Base-by-base conservation (phyloP, 306 rosid genomes). In the Begonia peltatifolia region DNA sequence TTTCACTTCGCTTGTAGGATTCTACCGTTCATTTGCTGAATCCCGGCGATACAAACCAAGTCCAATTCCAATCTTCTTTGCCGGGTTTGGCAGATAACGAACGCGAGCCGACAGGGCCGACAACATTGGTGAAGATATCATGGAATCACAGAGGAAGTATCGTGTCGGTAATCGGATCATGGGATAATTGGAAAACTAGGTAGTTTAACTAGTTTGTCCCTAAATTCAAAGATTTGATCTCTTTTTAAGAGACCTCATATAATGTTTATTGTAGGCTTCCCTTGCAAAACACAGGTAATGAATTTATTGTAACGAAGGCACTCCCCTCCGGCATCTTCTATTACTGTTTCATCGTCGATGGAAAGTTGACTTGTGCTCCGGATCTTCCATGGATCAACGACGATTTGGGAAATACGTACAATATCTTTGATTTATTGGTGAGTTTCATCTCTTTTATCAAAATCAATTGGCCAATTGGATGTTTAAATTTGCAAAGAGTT, bases 141-240 rank as follows among this genome's bases (percentile, higher is more conserved):
- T 90, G 97, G 97, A 78, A 60, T 38, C 79, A 76, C 63, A 68
- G 68, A 62, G 95, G 82, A 49, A 65, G 50, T 9, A 67, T 55
- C 65, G 87, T 85, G 55, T 66, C 77, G 55, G 36, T 90, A 50
- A 66, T 66, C 43, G 97, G 97, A 38, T 83, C 97, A 52, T 90
- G 97, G 97, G 81, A 83, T 74, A 74, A 76, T 66, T 85, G 97
- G 97, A 67, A 71, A 49, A 73, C 73, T 56, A 73, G 71, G 95
- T 89, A 77, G 38, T 30, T 30, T 30, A 30, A 11, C 55, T 51
- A 44, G 46, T 47, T 30, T 58, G 9, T 46, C 38, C 38, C 38
- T 30, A 30, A 30, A 30, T 16, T 35, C 11, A 17, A 47, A 20
- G 56, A 11, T 25, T 30, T 30, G 38, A 30, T 47, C 48, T 38